Evolutionary conservation across 1,139 yeast species (phyloP), one percentile per base, ranked within the genome.

Genomic region (Saccharomyces hybrid): DNA sequence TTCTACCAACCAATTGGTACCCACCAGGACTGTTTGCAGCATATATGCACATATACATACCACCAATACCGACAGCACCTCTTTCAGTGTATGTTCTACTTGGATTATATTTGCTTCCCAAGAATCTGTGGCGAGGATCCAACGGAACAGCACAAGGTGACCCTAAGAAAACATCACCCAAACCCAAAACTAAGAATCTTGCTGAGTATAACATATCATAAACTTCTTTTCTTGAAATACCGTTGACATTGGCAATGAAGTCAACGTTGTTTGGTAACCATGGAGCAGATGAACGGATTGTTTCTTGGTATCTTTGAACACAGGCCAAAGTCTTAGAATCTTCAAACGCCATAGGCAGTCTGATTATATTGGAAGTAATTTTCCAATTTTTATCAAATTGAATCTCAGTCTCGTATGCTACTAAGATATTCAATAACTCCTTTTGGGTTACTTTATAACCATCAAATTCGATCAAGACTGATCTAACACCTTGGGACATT

Each of bases 11-110:
- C 64, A 93, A 79, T 75, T 91, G 98, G 73, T 93, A 93, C 29
- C 99, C 99, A 73, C 99, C 99, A 53, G 99, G 99, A 27, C 96
- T 88, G 64, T 91, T 96, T 91, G 91, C 90, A 48, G 98, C 90
- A 73, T 93, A 93, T 63, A 93, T 91, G 76, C 98, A 91, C 97
- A 91, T 90, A 77, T 90, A 93, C 85, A 85, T 89, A 63, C 98
- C 98, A 61, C 98, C 99, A 69, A 93, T 85, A 66, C 99, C 99
- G 60, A 93, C 98, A 38, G 95, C 87, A 62, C 98, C 99, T 67
- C 89, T 88, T 47, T 97, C 96, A 3, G 99, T 93, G 75, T 79
- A 89, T 1, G 97, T 89, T 77, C 99, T 83, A 16, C 96, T 88
- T 29, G 99, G 99, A 66, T 93, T 93, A 73, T 93, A 93, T 73